These are phyloP conservation scores for Grosmannia clavigera DNA, from an alignment of 2,329 filamentous ascomycete genomes.

Conservation along the genomic window DNA sequence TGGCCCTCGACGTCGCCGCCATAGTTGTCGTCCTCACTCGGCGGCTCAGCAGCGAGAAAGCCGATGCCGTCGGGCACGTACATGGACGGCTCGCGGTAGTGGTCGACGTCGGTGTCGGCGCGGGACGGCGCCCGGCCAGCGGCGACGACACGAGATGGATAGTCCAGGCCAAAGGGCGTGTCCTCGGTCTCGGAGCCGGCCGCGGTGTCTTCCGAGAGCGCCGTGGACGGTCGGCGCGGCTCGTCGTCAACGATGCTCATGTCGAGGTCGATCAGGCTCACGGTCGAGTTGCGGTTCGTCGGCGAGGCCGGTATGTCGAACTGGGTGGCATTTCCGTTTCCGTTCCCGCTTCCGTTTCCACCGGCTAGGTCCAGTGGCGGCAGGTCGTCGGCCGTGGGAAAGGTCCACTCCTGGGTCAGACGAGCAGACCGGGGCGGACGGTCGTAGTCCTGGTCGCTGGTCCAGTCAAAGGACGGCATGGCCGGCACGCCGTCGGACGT, in stretches of 20 bases:
- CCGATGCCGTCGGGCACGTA: conserved; percentile 37
- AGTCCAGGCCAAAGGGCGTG: conserved; percentile 32
- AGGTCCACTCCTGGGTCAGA: conserved; percentile 2
- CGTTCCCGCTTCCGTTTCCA: too few species aligned
- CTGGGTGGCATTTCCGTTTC: too few species aligned
- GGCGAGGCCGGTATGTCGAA: conserved; percentile 8
- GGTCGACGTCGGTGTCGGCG: conserved; percentile 22
- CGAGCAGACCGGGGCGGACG: not conserved
- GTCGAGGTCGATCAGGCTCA: conserved; percentile 23
- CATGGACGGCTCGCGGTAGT: conserved; percentile 40
- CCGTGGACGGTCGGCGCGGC: conserved; percentile 42
- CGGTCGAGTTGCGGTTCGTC: conserved; percentile 19
- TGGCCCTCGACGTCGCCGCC: not conserved
- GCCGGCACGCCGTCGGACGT: conserved; percentile 33
- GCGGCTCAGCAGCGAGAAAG: conserved; percentile 26
- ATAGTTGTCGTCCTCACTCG: not conserved
- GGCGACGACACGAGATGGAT: conserved; percentile 11
- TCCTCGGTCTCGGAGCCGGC: conserved; percentile 19
- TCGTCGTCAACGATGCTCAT: conserved; percentile 28
- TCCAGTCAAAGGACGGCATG: conserved; percentile 32
- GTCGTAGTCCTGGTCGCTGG: conserved; percentile 3
- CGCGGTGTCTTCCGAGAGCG: conserved; percentile 37
- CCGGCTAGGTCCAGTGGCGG: too few species aligned
- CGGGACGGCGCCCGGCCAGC: too few species aligned
- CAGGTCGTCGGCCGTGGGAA: conserved; percentile 21